Evolutionary conservation across 148 eudicot species (phyloP), one percentile per base, ranked within the genome.

Genomic region (Rhododendron vialii): DNA sequence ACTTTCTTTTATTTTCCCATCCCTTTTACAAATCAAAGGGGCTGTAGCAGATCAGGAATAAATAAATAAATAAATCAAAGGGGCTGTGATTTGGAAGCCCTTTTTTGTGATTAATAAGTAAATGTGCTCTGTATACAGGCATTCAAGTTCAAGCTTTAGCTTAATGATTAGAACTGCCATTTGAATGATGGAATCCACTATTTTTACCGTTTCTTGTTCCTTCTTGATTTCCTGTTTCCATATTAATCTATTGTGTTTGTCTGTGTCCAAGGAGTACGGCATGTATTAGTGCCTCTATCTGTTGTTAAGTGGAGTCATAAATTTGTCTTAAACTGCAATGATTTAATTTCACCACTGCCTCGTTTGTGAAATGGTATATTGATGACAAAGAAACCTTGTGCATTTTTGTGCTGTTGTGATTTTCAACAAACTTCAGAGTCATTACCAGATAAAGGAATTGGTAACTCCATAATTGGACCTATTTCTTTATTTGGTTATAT

Each of bases 401-500:
- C 26, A 26, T 51, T 50, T 79, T 18, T 13, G 61, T 79, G 33
- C 82, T 47, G 33, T 3, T 80, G 48, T 51, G 65, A 28, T 51
- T 80, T 33, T 14, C 18, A 71, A 28, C 10, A 0, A 65, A n/a
- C 33, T 14, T 45, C 74, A 43, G 26, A 12, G 26, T 83, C 55
- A 43, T n/a, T 83, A 24, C 10, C 53, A 63, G 84, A 38, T 24
- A 22, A 22, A 18, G 13, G 82, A 26, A 63, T 41, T 43, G 28
- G 78, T 30, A 67, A 55, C 88, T 38, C 88, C 69, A 55, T 36
- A 38, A 59, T 55, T 65, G 15, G 51, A 13, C 51, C 69, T n/a
- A 28, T n/a, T 74, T 82, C 55, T 76, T 38, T 83, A 15, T 83
- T 51, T 18, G 2, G 43, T 38, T 65, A 26, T 78, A 18, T 26